Conservation (phyloP, 225 moss, liverwort and hornwort genomes). For the Takakia lepidozioides region DNA sequence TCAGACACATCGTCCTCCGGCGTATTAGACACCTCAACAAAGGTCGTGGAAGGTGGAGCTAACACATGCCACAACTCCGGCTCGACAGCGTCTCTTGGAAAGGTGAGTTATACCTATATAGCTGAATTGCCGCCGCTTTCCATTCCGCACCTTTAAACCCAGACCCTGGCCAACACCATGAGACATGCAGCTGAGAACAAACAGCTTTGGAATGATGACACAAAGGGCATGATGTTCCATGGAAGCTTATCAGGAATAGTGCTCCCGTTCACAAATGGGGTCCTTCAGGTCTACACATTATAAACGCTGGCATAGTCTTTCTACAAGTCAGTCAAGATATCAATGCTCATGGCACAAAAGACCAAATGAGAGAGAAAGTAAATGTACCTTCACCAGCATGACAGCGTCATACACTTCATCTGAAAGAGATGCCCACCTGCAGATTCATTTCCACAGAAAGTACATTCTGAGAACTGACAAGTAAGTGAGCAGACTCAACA, state of each 20-base stretch:
- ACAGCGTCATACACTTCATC: constrained; percentile 82
- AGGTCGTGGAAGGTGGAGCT: background rate
- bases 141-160: constrained; percentile 70
- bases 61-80: too few species aligned
- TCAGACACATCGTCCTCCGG: too few species aligned
- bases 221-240: background rate
- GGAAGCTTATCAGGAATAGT: too few species aligned
- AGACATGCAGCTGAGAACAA: background rate
- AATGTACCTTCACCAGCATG: constrained; percentile 76
- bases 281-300: too few species aligned
- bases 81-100: too few species aligned
- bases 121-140: constrained; percentile 80
- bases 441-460: constrained; percentile 5
- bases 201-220: background rate
- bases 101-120: constrained; percentile 58
- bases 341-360: background rate
- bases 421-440: constrained; percentile 80
- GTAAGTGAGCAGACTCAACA: too few species aligned
- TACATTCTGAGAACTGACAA: too few species aligned
- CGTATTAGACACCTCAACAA: too few species aligned
- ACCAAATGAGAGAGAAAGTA: background rate
- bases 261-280: too few species aligned
- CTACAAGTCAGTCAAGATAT: background rate
- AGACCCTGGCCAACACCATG: constrained; percentile 32
- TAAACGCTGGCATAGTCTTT: too few species aligned